Conservation (phyloP, 2,329 filamentous ascomycete genomes). For the Samsoniella hepiali region DNA sequence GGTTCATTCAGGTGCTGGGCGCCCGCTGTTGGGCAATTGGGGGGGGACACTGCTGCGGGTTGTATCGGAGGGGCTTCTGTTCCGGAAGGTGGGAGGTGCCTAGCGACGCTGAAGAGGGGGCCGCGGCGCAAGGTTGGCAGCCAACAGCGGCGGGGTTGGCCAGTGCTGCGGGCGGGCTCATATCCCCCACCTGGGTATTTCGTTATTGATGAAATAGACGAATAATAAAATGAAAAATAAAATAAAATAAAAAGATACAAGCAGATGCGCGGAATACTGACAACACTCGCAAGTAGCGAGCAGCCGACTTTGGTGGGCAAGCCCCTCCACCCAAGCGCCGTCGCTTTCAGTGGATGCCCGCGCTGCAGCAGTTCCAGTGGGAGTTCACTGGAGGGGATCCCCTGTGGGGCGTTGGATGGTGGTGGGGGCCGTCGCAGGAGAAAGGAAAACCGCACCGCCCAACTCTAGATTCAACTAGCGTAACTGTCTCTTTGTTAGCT, state of each 20-base stretch:
- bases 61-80: constrained; percentile 4
- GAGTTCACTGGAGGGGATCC: no score
- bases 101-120: background rate
- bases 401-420: no score
- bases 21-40: no score
- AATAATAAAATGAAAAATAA: no score
- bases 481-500: background rate
- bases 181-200: background rate
- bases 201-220: no score
- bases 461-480: background rate
- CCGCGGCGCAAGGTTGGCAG: background rate
- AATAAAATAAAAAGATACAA: no score
- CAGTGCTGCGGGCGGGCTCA: background rate
- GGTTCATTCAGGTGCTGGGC: no score
- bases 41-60: background rate
- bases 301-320: background rate
- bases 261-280: no score
- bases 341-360: no score
- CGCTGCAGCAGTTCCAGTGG: no score
- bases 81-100: background rate
- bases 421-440: background rate
- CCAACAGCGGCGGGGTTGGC: background rate
- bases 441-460: background rate
- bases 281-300: background rate
- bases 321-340: no score